Evolutionary conservation across 495 filamentous ascomycete species (phyloP), one percentile per base, ranked within the genome.

Genomic region (Aspergillus heteromorphus): DNA sequence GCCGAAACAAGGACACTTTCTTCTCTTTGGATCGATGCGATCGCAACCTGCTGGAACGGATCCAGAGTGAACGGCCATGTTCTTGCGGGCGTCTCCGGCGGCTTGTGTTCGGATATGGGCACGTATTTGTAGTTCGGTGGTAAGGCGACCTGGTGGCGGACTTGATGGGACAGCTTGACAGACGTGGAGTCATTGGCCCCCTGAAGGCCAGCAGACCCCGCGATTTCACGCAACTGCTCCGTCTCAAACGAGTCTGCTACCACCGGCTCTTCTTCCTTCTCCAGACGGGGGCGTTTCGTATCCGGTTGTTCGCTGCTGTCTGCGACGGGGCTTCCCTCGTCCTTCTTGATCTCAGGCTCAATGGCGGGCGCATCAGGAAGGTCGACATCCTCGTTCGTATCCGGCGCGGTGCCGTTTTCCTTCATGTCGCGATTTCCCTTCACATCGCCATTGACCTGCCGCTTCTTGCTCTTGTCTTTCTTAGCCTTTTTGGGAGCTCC

Each of bases 1-100:
- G 93, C 93, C 13, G 95, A 97, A 13, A 98, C 93, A 36, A 98
- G 75, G 13, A 98, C 89, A 74, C 92, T 97, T 73, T 98, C 93
- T 40, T 88, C 88, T 60, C 95, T 81, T 69, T 97, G 86, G 60
- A 98, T 97, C 10, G 93, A 95, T 29, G 88, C 82, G 55, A 98
- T 89, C 0, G 93, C 88, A 29, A 96, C 80, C 61, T 91, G 85
- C 72, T 98, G 93, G 78, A 98, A 98, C 53, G 95, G 93, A 76
- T 98, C 93, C 56, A 98, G 83, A 18, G 85, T 87, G 75, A 98
- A 98, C 2, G 87, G 80, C 74, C 85, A 98, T 43, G 73, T 80
- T 48, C 88, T 81, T 17, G 95, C 93, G 17, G 92, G 93, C 40
- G 86, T 81, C 55, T 87, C 89, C 18, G 90, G 90, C 8, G 87